Evolutionary conservation across 164 flowering plant species (phyloP).

Genomic region (Litsea cubeba): DNA sequence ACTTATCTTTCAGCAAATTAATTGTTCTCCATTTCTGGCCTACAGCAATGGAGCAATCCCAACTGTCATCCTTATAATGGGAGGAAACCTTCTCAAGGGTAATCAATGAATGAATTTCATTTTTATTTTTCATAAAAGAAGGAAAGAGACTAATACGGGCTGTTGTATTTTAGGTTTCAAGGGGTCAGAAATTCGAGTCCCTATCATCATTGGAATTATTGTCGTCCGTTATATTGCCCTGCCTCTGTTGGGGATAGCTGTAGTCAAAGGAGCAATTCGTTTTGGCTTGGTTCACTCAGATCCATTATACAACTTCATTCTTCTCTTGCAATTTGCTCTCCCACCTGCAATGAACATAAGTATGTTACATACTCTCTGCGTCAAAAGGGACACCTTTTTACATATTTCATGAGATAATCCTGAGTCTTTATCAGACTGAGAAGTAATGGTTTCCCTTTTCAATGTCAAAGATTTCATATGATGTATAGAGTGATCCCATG

Average conservation of each 20-base stretch:
- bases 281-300: conserved; percentile 44
- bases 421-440: background rate
- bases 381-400: background rate
- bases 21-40: background rate
- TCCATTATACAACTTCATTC: conserved; percentile 59
- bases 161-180: conserved; percentile 36
- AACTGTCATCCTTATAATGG: conserved; percentile 49
- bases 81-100: conserved; percentile 74
- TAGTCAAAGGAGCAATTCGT: conserved; percentile 45
- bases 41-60: conserved; percentile 82
- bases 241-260: conserved; percentile 46
- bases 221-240: conserved; percentile 44
- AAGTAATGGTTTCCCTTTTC: background rate
- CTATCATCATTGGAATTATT: conserved; percentile 44
- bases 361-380: conserved; percentile 5
- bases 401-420: background rate
- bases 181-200: conserved; percentile 28
- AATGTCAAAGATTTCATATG: background rate
- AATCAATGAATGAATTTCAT: background rate
- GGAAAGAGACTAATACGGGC: background rate
- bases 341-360: conserved; percentile 86
- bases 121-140: background rate
- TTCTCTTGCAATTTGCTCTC: conserved; percentile 59
- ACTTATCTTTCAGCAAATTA: background rate
- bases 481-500: too few relatives aligned